Percentiles rank a stretch among this genome's conserved stretches.
phyloP scores from a whole-genome alignment of 176 grass and related monocot genomes.

The Zoysia japonica region DNA sequence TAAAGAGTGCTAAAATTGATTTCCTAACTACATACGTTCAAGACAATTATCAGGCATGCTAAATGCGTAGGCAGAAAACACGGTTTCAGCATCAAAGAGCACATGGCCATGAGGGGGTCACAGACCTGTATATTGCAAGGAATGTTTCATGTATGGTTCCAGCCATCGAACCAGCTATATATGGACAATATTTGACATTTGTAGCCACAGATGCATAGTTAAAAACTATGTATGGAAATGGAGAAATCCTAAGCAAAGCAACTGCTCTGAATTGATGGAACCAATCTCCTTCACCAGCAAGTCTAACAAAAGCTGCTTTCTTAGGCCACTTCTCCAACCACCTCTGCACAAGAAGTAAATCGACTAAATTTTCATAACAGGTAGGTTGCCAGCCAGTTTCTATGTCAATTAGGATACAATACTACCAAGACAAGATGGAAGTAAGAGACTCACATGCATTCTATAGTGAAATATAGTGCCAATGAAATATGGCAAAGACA shows the following conservation, averaged over 20 bases:
- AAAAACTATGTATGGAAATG: conserved; percentile 97
- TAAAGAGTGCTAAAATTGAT: not conserved
- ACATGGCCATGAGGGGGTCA: not conserved
- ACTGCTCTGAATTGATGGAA: conserved; percentile 92
- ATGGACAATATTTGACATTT: conserved; percentile 89
- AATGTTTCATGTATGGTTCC: conserved; percentile 92
- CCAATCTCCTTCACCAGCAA: conserved; percentile 99
- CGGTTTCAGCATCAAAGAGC: not conserved
- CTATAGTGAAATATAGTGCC: conserved; percentile 62
- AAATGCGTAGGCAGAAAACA: not conserved
- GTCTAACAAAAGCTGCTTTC: conserved; percentile 89
- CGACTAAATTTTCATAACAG: conserved; percentile 26
- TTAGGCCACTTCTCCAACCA: conserved; percentile 98
- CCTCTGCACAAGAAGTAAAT: conserved; percentile 42
- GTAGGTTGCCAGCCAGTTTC: not conserved
- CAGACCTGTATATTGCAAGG: conserved; percentile 97
- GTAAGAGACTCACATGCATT: conserved; percentile 74
- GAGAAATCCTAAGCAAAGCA: conserved; percentile 88
- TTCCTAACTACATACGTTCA: conserved; percentile 10
- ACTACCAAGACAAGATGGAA: conserved; percentile 7
- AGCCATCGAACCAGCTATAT: conserved; percentile 79
- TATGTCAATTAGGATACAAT: conserved; percentile 19
- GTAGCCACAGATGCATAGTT: conserved; percentile 96
- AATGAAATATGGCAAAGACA: conserved; percentile 91
- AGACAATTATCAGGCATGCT: not conserved